Conservation (phyloP, 176 grass and related monocot species). For the Rhynchospora tenuis region DNA sequence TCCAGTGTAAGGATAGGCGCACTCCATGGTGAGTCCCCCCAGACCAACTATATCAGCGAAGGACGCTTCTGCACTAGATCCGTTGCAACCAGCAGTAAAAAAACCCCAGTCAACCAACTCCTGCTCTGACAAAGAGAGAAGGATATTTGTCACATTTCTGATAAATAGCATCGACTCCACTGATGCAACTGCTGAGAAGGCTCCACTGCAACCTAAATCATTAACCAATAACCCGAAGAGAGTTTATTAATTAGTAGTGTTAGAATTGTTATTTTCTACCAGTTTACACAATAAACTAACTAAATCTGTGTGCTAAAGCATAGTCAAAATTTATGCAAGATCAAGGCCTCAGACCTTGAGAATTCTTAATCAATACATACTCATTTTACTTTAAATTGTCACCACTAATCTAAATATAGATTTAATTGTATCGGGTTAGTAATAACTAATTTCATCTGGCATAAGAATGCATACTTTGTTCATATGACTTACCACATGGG, state of each 20-base stretch:
- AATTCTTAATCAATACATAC: too few species aligned
- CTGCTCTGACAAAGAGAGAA: constrained; percentile 23
- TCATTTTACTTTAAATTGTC: too few species aligned
- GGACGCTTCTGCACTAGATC: too few species aligned
- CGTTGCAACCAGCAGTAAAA: too few species aligned
- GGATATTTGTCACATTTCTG: not conserved
- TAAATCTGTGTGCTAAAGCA: too few species aligned
- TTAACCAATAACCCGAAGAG: too few species aligned
- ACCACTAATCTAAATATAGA: too few species aligned
- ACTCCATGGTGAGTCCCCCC: not conserved
- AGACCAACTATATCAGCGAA: not conserved
- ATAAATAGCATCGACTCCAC: constrained; percentile 21
- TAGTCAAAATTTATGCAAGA: too few species aligned
- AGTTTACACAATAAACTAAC: too few species aligned
- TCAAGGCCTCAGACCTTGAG: too few species aligned
- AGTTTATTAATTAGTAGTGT: too few species aligned
- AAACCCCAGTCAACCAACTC: constrained; percentile 22
- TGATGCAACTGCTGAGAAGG: not conserved
- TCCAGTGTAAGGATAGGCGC: constrained; percentile 9
- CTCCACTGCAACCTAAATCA: constrained; percentile 15
- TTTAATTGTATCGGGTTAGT: not conserved
- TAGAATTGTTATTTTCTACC: too few species aligned
- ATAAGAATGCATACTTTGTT: not conserved
- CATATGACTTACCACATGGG: not conserved
- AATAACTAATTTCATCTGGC: not conserved